Conservation (phyloP, 1,284 basidiomycete species). For the Boletus mariae region DNA sequence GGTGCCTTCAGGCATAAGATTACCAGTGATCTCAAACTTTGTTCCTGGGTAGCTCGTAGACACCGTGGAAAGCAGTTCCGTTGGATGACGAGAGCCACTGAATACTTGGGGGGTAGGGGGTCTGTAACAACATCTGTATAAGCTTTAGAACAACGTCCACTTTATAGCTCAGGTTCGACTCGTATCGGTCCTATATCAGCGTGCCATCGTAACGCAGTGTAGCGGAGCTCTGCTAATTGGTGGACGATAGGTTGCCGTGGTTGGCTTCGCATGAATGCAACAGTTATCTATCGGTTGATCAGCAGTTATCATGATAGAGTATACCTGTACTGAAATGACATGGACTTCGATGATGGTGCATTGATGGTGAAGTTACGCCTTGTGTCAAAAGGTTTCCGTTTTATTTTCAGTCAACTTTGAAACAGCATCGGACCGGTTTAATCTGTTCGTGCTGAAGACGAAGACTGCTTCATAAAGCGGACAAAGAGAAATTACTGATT, state of each 20-base stretch:
- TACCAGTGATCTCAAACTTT: slow-evolving; percentile 43
- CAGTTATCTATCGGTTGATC: slow-evolving; percentile 36
- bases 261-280: slow-evolving; percentile 24
- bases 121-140: slow-evolving; percentile 32
- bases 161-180: slow-evolving; percentile 26
- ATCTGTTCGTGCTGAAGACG: slow-evolving; percentile 28
- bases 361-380: slow-evolving; percentile 39
- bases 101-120: slow-evolving; percentile 49
- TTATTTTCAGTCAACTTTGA: slow-evolving; percentile 31
- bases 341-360: slow-evolving; percentile 52
- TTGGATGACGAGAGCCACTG: slow-evolving; percentile 41
- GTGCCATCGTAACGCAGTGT: slow-evolving; percentile 19
- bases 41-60: slow-evolving; percentile 45
- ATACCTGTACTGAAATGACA: slow-evolving; percentile 38
- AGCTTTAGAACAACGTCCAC: slow-evolving; percentile 36
- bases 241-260: background rate
- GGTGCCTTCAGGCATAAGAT: slow-evolving; percentile 26
- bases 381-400: slow-evolving; percentile 41
- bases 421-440: slow-evolving; percentile 35
- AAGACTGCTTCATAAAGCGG: slow-evolving; percentile 1
- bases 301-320: slow-evolving; percentile 36
- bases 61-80: slow-evolving; percentile 44
- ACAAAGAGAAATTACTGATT: too few relatives aligned
- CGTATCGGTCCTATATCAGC: slow-evolving; percentile 31
- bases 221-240: slow-evolving; percentile 21